phyloP scores from a whole-genome alignment of 208 protist species.

The Leishmania martiniquensis region DNA sequence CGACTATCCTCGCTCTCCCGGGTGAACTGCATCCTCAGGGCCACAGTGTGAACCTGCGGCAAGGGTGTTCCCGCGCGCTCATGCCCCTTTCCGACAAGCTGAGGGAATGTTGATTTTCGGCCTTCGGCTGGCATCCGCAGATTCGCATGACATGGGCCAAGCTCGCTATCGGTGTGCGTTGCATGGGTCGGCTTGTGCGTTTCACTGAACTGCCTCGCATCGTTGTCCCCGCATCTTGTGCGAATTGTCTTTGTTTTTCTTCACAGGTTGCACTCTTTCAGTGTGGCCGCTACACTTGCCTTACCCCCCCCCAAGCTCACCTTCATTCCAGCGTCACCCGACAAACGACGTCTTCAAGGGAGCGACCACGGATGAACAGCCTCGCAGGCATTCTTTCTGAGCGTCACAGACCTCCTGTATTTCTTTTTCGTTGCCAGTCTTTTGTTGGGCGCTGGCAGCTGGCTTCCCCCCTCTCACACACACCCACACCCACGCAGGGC shows the following conservation, averaged over 20 bases:
- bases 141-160: neutral
- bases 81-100: neutral
- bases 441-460: neutral
- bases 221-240: neutral
- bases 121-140: neutral
- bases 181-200: too few relatives aligned
- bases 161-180: neutral
- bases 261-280: neutral
- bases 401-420: neutral
- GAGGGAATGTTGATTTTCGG: neutral
- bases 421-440: neutral
- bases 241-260: neutral
- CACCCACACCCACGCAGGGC: neutral
- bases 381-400: neutral
- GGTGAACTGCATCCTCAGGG: neutral
- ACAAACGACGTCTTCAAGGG: neutral
- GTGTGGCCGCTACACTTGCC: too few relatives aligned
- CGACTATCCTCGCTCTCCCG: too few relatives aligned
- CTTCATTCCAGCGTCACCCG: neutral
- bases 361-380: neutral
- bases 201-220: neutral
- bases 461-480: neutral
- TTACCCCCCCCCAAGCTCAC: too few relatives aligned
- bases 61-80: neutral
- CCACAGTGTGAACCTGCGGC: neutral